Evolutionary conservation across 1,284 basidiomycete genomes (phyloP).

Genomic region (Leccinum holopus): DNA sequence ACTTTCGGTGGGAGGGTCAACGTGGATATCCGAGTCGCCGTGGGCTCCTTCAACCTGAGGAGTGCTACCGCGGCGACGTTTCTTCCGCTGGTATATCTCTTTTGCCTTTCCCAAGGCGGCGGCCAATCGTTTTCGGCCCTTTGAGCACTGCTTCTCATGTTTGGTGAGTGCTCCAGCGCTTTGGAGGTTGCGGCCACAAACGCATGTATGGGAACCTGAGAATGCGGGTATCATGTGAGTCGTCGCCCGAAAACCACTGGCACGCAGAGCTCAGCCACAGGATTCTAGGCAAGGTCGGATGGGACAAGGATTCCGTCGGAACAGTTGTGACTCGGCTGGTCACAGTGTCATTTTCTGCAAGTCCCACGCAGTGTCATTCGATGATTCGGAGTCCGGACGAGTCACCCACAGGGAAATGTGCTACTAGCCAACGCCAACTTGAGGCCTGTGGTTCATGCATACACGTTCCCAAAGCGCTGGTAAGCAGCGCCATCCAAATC

Average conservation of each 20-base stretch:
- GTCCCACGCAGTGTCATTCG: neutral
- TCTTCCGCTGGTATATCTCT: neutral
- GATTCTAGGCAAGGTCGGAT: neutral
- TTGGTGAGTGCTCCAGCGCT: no score
- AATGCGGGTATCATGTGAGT: neutral
- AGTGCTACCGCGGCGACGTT: neutral
- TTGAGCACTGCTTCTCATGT: no score
- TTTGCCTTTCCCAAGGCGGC: neutral
- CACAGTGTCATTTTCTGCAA: neutral
- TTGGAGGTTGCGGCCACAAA: neutral
- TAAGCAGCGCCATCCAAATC: no score
- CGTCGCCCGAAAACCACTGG: neutral
- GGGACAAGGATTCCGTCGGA: neutral
- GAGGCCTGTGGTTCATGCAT: neutral
- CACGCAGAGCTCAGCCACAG: neutral
- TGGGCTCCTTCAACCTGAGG: neutral
- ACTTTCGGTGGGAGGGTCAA: no score
- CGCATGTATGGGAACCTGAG: neutral
- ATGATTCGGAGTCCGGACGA: neutral
- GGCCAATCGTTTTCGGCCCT: no score
- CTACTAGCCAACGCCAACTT: neutral
- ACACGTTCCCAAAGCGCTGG: neutral
- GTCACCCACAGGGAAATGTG: neutral
- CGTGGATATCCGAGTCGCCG: no score
- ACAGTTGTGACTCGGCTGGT: neutral